Base-by-base conservation (phyloP, 1,284 basidiomycete genomes). In the Boletellus deceptivus region DNA sequence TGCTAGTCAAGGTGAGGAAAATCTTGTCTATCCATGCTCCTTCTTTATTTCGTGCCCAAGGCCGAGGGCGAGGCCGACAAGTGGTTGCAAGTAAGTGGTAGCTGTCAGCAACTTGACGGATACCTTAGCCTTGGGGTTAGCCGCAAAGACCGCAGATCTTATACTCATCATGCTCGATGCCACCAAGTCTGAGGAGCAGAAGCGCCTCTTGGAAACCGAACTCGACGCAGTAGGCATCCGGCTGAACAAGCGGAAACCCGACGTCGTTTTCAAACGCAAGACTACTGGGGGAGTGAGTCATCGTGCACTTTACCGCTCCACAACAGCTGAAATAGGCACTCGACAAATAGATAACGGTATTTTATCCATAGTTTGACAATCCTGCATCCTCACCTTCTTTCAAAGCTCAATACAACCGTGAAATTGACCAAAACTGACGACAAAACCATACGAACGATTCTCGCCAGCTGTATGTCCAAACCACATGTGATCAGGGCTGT, bases 151-250 rank as follows among this genome's bases (percentile, higher is more conserved):
- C 2, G 94, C 96, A 2, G 96, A 99, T 71, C 77, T 98, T 39
- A 95, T 98, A 58, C 74, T 97, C 47, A 82, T 98, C 59, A 94
- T 98, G 91, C 79, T 96, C 46, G 96, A 98, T 64, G 94, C 95
- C 4, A 98, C 94, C 7, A 99, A 99, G 70, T 92, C 92, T 4
- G 88, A 93, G 42, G 93, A 98, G 68, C 97, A 99, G 66, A 84
- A 89, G 54, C 78, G 81, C 37, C 74, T 95, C 55, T 76, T 98
- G 22, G 96, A 98, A 69, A 80, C 91, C 48, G 96, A 99, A 69
- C 75, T 99, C 29, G 96, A 98, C 63, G 92, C 95, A 1, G 95
- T 99, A 35, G 96, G 97, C 8, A 98, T 99, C 58, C 82, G 96
- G 46, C 72, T 99, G 57, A 99, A 99, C 72, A 91, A 91, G 62